phyloP scores from a whole-genome alignment of 2,329 filamentous ascomycete species.

The Sclerotinia nivalis region DNA sequence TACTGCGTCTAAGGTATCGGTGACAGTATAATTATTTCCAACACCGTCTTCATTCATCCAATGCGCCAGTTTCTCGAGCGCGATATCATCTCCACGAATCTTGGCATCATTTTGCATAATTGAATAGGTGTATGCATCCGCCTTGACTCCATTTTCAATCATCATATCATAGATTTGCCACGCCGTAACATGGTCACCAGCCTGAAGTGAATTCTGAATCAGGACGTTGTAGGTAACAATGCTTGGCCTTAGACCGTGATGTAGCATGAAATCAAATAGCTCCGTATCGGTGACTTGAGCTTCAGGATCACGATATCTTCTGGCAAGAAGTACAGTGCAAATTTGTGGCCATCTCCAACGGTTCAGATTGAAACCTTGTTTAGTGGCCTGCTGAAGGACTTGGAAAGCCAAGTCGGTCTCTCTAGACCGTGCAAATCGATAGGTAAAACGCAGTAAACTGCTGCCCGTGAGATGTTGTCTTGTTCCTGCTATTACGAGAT shows the following conservation, averaged over 20 bases:
- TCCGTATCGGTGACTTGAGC: slow-evolving; percentile 52
- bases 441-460: slow-evolving; percentile 38
- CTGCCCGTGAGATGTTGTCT: slow-evolving; percentile 31
- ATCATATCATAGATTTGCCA: slow-evolving; percentile 67
- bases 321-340: slow-evolving; percentile 59
- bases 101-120: slow-evolving; percentile 74
- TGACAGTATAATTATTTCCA: slow-evolving; percentile 51
- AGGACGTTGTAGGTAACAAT: slow-evolving; percentile 64
- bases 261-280: slow-evolving; percentile 57
- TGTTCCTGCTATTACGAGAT: slow-evolving; percentile 26
- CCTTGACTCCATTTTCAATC: slow-evolving; percentile 56
- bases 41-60: slow-evolving; percentile 52
- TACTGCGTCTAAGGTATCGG: slow-evolving; percentile 49
- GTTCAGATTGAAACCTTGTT: slow-evolving; percentile 49
- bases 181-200: slow-evolving; percentile 62
- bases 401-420: slow-evolving; percentile 45
- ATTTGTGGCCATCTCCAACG: slow-evolving; percentile 51
- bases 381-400: slow-evolving; percentile 46
- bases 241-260: slow-evolving; percentile 64
- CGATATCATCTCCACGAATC: slow-evolving; percentile 40
- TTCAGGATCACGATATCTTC: slow-evolving; percentile 40
- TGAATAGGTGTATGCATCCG: slow-evolving; percentile 67
- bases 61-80: slow-evolving; percentile 56
- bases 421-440: slow-evolving; percentile 44
- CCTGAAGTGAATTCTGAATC: slow-evolving; percentile 69